These are phyloP conservation scores for Diversispora eburnea DNA, from an alignment of 192 early-diverging fungal species.

Conservation along the genomic window DNA sequence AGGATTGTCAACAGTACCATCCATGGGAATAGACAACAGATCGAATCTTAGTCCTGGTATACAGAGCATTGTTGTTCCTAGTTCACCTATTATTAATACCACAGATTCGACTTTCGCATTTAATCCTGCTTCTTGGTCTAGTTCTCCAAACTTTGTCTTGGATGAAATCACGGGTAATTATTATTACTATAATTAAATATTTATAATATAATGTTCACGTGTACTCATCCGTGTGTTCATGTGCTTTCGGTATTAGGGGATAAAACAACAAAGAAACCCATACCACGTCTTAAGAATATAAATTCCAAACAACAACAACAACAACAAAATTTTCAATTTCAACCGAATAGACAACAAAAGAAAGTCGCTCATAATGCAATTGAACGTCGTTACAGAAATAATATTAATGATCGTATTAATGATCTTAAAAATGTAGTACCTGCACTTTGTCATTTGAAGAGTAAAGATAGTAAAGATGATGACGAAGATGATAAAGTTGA, in stretches of 20 bases:
- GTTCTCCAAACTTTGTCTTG: neutral
- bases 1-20: neutral
- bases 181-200: neutral
- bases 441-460: constrained; percentile 61
- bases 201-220: neutral
- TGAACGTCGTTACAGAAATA: constrained; percentile 91
- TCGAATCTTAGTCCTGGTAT: neutral
- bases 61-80: constrained; percentile 13
- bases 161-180: neutral
- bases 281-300: constrained; percentile 44
- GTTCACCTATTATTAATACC: neutral
- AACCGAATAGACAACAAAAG: constrained; percentile 61
- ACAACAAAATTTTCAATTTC: constrained; percentile 21
- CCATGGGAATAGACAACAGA: neutral
- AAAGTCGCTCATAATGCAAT: constrained; percentile 96
- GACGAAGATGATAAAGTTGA: constrained; percentile 63
- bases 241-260: neutral
- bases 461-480: constrained; percentile 57
- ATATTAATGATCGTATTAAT: constrained; percentile 93
- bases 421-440: constrained; percentile 86
- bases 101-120: neutral
- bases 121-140: constrained; percentile 9
- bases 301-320: constrained; percentile 25
- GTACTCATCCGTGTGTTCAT: neutral
- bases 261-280: constrained; percentile 41